A percentile compares a stretch with the other conserved stretches of the same genome.
Conservation (phyloP, 305 asterid species). For the Striga hermonthica region DNA sequence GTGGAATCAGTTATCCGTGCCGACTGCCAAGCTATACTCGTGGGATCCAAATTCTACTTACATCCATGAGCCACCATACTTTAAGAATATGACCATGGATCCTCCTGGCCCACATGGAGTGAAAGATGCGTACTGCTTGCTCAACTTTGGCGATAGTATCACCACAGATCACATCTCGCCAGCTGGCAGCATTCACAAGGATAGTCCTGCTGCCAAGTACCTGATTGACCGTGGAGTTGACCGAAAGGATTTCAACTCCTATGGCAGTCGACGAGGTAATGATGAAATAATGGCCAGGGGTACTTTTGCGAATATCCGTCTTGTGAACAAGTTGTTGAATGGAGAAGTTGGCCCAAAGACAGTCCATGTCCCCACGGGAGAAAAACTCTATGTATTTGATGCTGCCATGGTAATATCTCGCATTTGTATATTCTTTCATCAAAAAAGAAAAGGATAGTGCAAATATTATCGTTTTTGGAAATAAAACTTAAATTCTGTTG, state of each 20-base stretch:
- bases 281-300: slow-evolving; percentile 98
- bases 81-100: slow-evolving; percentile 85
- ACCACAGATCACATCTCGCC: slow-evolving; percentile 97
- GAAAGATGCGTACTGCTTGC: slow-evolving; percentile 90
- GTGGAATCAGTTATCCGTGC: slow-evolving; percentile 82
- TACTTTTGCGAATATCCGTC: slow-evolving; percentile 90
- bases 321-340: slow-evolving; percentile 84
- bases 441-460: not conserved
- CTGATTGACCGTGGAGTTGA: slow-evolving; percentile 77
- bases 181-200: slow-evolving; percentile 92
- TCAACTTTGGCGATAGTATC: slow-evolving; percentile 89
- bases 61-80: slow-evolving; percentile 97
- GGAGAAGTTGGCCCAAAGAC: slow-evolving; percentile 96
- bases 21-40: slow-evolving; percentile 61
- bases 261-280: slow-evolving; percentile 96
- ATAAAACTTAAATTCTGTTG: not conserved
- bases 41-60: slow-evolving; percentile 89
- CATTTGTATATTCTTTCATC: not conserved
- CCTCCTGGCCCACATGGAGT: slow-evolving; percentile 94
- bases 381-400: slow-evolving; percentile 71
- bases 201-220: slow-evolving; percentile 89
- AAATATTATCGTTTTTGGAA: not conserved
- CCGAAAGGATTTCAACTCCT: slow-evolving; percentile 82
- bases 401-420: slow-evolving; percentile 71
- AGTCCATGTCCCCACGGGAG: slow-evolving; percentile 81